Conservation (phyloP, 2,329 filamentous ascomycete genomes). For the Huntiella decipiens region DNA sequence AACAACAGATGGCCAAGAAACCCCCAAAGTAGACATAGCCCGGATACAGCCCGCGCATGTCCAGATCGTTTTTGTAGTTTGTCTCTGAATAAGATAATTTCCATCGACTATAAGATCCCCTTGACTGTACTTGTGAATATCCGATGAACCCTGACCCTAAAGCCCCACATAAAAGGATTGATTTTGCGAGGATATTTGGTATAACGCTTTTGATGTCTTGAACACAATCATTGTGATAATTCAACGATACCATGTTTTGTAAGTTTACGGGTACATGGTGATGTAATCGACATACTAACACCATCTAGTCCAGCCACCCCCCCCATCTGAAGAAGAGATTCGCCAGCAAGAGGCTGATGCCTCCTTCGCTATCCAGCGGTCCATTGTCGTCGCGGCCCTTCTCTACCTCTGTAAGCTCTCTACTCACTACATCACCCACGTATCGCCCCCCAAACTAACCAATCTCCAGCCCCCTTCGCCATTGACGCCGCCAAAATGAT, state of each 20-base stretch:
- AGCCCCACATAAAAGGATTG: too few relatives aligned
- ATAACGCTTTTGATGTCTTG: too few relatives aligned
- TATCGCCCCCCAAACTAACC: neutral
- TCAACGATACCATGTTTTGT: constrained; percentile 7
- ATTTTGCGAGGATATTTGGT: too few relatives aligned
- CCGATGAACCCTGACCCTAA: too few relatives aligned
- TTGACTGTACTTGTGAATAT: too few relatives aligned
- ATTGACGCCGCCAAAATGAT: constrained; percentile 31
- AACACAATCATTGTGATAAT: too few relatives aligned
- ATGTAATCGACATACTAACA: neutral
- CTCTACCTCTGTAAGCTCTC: constrained; percentile 55
- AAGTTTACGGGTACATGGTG: neutral
- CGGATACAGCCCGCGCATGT: too few relatives aligned
- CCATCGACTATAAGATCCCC: too few relatives aligned
- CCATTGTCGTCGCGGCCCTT: constrained; percentile 43
- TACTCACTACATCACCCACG: neutral
- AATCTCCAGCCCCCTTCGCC: constrained; percentile 33
- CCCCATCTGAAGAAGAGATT: constrained; percentile 51
- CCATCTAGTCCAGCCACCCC: constrained; percentile 43
- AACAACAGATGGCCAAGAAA: too few relatives aligned
- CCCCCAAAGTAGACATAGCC: too few relatives aligned
- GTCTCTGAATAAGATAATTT: too few relatives aligned
- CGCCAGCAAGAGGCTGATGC: constrained; percentile 49
- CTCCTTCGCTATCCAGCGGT: constrained; percentile 45
- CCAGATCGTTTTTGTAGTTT: too few relatives aligned